Evolutionary conservation across 2,329 filamentous ascomycete genomes (phyloP).

Genomic region (Venturia aucupariae): DNA sequence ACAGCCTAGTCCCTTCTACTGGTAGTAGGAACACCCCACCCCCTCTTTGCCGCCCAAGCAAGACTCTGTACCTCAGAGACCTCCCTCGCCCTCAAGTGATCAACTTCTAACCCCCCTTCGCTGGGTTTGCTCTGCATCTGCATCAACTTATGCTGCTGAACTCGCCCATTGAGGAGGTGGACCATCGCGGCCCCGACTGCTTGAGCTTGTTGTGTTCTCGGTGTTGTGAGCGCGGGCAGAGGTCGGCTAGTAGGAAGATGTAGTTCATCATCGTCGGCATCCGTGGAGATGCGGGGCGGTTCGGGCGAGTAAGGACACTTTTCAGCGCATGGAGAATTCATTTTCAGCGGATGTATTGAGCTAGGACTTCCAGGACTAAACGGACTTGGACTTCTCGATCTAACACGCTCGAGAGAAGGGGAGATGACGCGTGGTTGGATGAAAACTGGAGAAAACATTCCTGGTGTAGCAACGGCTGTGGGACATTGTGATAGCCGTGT

Average conservation of each 20-base stretch:
- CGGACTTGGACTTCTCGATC: background rate
- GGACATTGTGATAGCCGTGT: conserved; percentile 1
- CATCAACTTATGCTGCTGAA: background rate
- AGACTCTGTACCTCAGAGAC: background rate
- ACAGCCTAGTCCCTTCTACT: background rate
- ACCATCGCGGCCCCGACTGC: background rate
- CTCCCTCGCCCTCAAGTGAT: background rate
- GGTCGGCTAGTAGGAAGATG: background rate
- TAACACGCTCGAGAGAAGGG: background rate
- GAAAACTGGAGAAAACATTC: background rate
- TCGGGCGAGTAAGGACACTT: background rate
- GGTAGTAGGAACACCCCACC: background rate
- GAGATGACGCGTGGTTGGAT: background rate
- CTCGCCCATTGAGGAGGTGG: background rate
- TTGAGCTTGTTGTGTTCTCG: background rate
- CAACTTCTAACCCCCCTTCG: background rate
- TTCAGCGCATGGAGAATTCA: background rate
- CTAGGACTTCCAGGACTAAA: background rate
- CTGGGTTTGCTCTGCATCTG: background rate
- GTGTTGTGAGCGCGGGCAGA: background rate
- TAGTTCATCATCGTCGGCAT: background rate
- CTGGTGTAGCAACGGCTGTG: background rate
- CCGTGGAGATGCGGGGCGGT: background rate
- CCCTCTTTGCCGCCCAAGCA: background rate
- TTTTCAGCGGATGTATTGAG: background rate